These are phyloP conservation scores for Cytospora chrysosperma DNA, from an alignment of 2,329 filamentous ascomycete genomes.

Conservation along the genomic window DNA sequence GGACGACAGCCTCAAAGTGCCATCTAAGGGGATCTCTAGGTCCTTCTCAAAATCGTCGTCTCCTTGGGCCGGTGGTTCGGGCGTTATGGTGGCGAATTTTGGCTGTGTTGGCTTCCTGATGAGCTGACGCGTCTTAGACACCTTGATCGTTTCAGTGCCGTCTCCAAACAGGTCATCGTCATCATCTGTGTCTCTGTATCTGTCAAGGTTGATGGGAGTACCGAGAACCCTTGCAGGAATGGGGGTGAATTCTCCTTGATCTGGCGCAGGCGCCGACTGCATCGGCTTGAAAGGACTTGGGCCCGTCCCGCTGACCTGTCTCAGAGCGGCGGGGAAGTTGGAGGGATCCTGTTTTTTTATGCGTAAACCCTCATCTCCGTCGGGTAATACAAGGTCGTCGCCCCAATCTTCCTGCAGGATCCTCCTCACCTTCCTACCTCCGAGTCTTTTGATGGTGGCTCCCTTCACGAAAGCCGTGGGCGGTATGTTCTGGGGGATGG, in stretches of 20 bases:
- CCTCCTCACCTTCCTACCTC: constrained; percentile 69
- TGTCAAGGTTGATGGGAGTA: constrained; percentile 58
- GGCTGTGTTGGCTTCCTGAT: constrained; percentile 57
- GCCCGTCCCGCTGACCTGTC: constrained; percentile 60
- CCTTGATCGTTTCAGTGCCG: constrained; percentile 65
- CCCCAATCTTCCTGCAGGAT: constrained; percentile 79
- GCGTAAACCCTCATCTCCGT: constrained; percentile 56
- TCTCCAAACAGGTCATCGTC: constrained; percentile 65
- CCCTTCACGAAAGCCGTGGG: constrained; percentile 79
- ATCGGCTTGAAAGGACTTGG: constrained; percentile 50
- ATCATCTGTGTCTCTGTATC: constrained; percentile 61
- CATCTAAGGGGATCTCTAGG: constrained; percentile 67
- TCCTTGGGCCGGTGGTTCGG: constrained; percentile 25
- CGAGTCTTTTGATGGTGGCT: constrained; percentile 88
- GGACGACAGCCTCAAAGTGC: constrained; percentile 63
- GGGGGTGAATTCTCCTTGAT: constrained; percentile 20
- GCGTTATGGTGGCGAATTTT: constrained; percentile 37
- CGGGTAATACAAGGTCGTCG: constrained; percentile 72
- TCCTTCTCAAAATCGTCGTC: constrained; percentile 72
- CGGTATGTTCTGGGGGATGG: constrained; percentile 82
- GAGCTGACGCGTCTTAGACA: constrained; percentile 58
- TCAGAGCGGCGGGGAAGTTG: constrained; percentile 66
- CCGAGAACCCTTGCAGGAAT: constrained; percentile 32
- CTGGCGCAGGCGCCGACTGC: constrained; percentile 30
- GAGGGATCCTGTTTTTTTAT: constrained; percentile 62